Evolutionary conservation across 352 stramenopile genomes (phyloP), one percentile per base, ranked within the genome.

Genomic region (Blastocystis sp.): DNA sequence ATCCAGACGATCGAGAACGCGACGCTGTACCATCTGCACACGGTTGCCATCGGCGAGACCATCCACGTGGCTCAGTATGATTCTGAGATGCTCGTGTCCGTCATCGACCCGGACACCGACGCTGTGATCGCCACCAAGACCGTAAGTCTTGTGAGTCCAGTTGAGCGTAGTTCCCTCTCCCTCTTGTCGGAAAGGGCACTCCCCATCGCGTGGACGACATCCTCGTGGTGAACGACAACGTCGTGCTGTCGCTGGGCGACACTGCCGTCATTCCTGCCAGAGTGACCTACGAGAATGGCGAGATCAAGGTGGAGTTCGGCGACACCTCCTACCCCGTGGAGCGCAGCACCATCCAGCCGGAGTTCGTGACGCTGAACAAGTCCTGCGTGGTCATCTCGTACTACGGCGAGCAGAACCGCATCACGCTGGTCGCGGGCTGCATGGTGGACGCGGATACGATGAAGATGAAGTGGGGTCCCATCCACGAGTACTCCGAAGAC

Each of bases 401-500:
- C 31, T 89, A 80, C 62, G 79, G 79, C 26, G 55, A 37, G 13
- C 24, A 59, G 10, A 89, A 89, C n/a, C 37, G 50, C 4, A 80
- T 89, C 41, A 89, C 79, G 33, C 24, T 50, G 2, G 79, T 80
- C 10, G 67, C 50, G 29, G 79, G 79, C 13, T 89, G 79, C 39
- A n/a, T 89, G 10, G 26, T 13, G 10, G 61, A 62, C 37, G 67
- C 60, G 19, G 31, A 89, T 45, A 35, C 26, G 12, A 63, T 89
- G 63, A 26, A 79, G 19, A 89, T 89, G 63, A 12, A 29, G 3
- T 80, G 63, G 63, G 63, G 63, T 33, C 24, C 26, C 0, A 80
- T 65, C n/a, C n/a, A 60, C 2, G 79, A 89, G 67, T 89, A 89
- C 39, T 80, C 79, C 4, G 79, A 78, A 19, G 79, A 89, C 51